These are phyloP conservation scores for Calophaca sinica DNA, from an alignment of 306 rosid genomes.

Conservation along the genomic window DNA sequence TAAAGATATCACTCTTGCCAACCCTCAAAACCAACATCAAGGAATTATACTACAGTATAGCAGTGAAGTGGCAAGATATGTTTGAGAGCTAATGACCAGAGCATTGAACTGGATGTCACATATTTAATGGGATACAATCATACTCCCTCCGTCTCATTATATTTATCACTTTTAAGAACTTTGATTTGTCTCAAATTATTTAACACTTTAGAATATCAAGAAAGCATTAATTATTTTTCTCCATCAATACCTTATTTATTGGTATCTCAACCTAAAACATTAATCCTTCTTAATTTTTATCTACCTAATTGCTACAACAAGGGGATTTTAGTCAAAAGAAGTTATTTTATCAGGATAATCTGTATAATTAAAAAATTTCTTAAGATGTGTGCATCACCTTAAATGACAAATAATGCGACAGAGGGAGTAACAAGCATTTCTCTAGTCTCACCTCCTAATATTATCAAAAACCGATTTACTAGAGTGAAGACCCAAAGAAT, in stretches of 20 bases:
- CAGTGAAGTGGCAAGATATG: neutral
- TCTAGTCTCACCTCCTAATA: conserved; percentile 72
- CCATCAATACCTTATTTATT: too few relatives aligned
- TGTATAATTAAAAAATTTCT: neutral
- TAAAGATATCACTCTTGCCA: conserved; percentile 24
- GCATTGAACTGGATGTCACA: neutral
- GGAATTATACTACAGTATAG: neutral
- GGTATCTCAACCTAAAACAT: too few relatives aligned
- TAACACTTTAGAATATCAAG: too few relatives aligned
- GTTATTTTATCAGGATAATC: neutral
- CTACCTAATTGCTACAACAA: neutral
- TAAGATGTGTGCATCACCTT: neutral
- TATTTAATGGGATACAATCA: conserved; percentile 26
- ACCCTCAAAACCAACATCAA: conserved; percentile 11
- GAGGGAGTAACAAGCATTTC: conserved; percentile 31
- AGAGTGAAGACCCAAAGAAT: conserved; percentile 87
- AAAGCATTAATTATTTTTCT: too few relatives aligned
- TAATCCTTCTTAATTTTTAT: too few relatives aligned
- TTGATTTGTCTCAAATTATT: too few relatives aligned
- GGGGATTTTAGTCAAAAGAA: neutral
- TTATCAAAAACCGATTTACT: conserved; percentile 76
- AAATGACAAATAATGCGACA: neutral
- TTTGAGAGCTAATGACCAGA: neutral
- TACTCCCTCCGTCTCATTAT: too few relatives aligned
- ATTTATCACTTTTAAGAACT: too few relatives aligned